Percentiles rank a stretch among this genome's conserved stretches.
These are phyloP conservation scores for Pyrus hybrid DNA, from an alignment of 331 rosid species.

Conservation along the genomic window DNA sequence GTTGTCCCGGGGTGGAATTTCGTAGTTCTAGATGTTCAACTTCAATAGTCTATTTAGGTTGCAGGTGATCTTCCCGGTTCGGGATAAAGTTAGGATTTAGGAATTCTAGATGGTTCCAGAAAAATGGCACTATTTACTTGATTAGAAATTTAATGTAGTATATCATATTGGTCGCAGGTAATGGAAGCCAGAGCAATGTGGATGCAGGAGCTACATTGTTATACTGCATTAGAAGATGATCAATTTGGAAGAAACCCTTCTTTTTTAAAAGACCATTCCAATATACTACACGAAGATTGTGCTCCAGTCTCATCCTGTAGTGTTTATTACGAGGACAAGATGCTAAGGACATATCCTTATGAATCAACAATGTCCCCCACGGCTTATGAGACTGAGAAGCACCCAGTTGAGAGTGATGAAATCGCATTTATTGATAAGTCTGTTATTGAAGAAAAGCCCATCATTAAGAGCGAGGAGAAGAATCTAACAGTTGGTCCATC, in stretches of 20 bases:
- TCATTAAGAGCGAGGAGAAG: slow-evolving; percentile 38
- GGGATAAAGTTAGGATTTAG: not conserved
- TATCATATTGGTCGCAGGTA: slow-evolving; percentile 43
- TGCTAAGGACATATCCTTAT: slow-evolving; percentile 21
- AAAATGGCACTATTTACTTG: not conserved
- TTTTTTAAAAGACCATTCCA: slow-evolving; percentile 29
- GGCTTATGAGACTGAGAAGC: slow-evolving; percentile 44
- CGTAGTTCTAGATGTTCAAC: not conserved
- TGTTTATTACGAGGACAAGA: slow-evolving; percentile 36
- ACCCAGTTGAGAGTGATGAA: slow-evolving; percentile 36
- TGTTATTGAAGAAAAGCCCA: slow-evolving; percentile 47
- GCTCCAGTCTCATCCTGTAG: slow-evolving; percentile 30
- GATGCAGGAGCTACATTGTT: slow-evolving; percentile 91
- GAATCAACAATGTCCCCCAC: slow-evolving; percentile 30
- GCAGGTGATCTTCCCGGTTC: not conserved
- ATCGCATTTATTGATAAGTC: slow-evolving; percentile 47
- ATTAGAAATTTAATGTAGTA: not conserved
- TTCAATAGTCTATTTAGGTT: not conserved
- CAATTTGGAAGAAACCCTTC: slow-evolving; percentile 40
- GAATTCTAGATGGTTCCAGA: not conserved
- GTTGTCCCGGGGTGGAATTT: not conserved
- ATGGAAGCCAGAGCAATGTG: slow-evolving; percentile 80
- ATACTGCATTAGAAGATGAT: slow-evolving; percentile 44
- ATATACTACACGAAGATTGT: slow-evolving; percentile 30
- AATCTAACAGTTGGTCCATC: slow-evolving; percentile 30